Conservation (phyloP, 139 green algal species). For the Micractinium sp. region DNA sequence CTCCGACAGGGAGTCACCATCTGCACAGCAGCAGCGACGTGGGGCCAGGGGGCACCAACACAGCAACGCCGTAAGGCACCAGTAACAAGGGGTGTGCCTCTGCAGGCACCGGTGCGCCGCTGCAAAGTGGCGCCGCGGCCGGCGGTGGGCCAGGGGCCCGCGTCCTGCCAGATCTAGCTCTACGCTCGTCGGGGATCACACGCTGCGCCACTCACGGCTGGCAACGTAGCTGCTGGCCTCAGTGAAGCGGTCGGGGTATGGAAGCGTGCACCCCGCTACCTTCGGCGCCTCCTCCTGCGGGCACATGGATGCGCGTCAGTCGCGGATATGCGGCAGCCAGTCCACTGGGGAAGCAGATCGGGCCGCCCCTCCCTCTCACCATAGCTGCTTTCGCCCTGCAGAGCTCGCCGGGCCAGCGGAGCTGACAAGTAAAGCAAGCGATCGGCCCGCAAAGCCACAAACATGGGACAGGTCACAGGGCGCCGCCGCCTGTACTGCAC, state of each 20-base stretch:
- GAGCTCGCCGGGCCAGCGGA: no score
- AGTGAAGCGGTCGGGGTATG: background rate
- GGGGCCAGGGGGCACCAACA: background rate
- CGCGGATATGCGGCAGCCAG: no score
- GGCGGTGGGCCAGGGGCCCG: background rate
- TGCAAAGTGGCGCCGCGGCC: background rate
- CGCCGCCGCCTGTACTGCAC: no score
- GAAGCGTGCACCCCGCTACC: background rate
- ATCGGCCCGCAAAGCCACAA: no score
- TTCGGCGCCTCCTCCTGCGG: background rate
- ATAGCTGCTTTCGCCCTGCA: no score
- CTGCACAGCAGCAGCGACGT: constrained; percentile 26
- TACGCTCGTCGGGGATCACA: no score
- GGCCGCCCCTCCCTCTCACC: no score
- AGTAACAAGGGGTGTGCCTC: background rate
- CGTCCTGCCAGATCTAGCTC: background rate
- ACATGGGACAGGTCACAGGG: no score
- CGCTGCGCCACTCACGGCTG: constrained; percentile 8
- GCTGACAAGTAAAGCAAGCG: no score
- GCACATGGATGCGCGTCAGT: background rate
- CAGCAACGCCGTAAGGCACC: background rate
- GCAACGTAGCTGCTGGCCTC: background rate
- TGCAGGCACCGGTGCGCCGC: background rate
- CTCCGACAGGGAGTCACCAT: constrained; percentile 64
- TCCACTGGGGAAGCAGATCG: no score